Conservation (phyloP, 2,329 filamentous ascomycete genomes). For the Rugonectria rugulosa region DNA sequence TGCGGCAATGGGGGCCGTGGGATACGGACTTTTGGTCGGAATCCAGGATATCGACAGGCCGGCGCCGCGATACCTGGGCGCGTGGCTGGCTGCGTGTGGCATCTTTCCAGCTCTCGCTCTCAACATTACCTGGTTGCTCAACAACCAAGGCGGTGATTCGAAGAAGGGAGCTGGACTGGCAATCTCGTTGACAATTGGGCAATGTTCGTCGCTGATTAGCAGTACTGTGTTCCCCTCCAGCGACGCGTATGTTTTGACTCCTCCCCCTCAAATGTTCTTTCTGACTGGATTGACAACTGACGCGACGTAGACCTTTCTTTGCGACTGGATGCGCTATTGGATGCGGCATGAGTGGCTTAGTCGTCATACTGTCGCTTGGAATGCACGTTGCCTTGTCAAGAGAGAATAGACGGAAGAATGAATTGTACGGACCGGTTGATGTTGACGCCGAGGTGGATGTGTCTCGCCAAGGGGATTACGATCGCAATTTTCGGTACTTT, state of each 20-base stretch:
- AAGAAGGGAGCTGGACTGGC: conserved; percentile 25
- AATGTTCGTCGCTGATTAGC: conserved; percentile 23
- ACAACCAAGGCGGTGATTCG: conserved; percentile 24
- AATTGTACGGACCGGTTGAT: conserved; percentile 6
- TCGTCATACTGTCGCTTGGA: conserved; percentile 4
- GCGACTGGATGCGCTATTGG: conserved; percentile 14
- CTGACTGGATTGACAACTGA: not conserved
- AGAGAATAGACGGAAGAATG: conserved; percentile 16
- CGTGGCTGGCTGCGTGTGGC: conserved; percentile 19
- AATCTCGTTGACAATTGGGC: conserved; percentile 17
- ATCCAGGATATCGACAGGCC: conserved; percentile 14
- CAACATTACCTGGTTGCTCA: conserved; percentile 26
- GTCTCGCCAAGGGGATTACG: conserved; percentile 16
- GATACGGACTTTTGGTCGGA: conserved; percentile 1
- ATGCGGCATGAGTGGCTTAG: conserved; percentile 12
- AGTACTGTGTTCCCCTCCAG: conserved; percentile 19
- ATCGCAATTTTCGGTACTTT: conserved; percentile 19
- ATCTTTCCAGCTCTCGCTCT: conserved; percentile 22
- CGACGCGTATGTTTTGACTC: conserved; percentile 19
- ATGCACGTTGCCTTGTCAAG: conserved; percentile 18
- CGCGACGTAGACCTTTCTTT: conserved; percentile 12
- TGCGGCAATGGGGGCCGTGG: conserved; percentile 6
- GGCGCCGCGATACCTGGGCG: conserved; percentile 9
- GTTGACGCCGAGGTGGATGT: conserved; percentile 6
- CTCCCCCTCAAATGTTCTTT: too few relatives aligned